A percentile compares a stretch with the other conserved stretches of the same genome.
These are phyloP conservation scores for Mycena epipterygia DNA, from an alignment of 768 basidiomycete species.

Conservation along the genomic window DNA sequence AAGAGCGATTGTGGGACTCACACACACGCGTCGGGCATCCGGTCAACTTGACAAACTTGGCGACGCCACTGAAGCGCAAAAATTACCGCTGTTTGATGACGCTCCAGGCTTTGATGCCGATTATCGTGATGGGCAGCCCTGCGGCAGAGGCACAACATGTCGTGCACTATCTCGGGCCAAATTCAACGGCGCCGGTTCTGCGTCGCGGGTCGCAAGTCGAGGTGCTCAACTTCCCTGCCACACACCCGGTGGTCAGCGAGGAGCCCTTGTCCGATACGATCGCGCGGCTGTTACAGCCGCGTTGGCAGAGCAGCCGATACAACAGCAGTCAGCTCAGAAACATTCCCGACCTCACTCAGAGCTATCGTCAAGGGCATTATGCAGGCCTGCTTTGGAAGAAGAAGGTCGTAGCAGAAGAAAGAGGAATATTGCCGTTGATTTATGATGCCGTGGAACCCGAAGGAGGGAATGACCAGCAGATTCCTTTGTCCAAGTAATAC, in stretches of 20 bases:
- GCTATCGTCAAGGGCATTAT: neutral
- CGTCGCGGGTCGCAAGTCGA: neutral
- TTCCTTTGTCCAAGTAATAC: too few species aligned
- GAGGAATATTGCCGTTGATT: neutral
- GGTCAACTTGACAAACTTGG: neutral
- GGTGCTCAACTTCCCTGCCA: neutral
- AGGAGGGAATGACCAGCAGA: too few species aligned
- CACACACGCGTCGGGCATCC: neutral
- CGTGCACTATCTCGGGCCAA: neutral
- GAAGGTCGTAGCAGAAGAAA: conserved; percentile 10
- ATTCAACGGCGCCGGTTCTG: neutral
- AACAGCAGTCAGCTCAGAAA: neutral
- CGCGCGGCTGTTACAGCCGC: conserved; percentile 8
- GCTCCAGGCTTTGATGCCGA: neutral
- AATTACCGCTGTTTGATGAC: neutral
- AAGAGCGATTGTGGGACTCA: neutral
- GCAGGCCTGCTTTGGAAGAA: conserved; percentile 23
- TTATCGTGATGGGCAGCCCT: neutral
- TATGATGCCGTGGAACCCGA: too few species aligned
- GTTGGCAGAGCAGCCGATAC: conserved; percentile 5
- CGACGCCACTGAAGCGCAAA: too few species aligned
- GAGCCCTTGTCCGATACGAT: conserved; percentile 17
- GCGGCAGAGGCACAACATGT: neutral
- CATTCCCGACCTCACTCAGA: conserved; percentile 1
- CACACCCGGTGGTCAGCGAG: neutral